These are phyloP conservation scores for Xanthoconium separans DNA, from an alignment of 1,284 basidiomycete species.

Conservation along the genomic window DNA sequence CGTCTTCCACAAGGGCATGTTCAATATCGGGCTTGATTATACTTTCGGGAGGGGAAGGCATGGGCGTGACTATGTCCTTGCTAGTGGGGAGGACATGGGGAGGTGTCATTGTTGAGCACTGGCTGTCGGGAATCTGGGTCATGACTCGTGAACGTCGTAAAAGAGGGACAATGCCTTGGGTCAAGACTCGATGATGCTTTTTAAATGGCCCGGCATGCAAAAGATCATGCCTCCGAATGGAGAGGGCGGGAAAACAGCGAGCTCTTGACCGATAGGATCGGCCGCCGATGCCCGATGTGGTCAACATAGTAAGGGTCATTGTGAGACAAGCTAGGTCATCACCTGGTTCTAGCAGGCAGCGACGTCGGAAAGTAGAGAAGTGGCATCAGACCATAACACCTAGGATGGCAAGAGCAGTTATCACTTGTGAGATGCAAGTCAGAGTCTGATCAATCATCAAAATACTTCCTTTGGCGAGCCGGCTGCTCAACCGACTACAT, in stretches of 20 bases:
- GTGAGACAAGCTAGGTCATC: background rate
- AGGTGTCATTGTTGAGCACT: background rate
- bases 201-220: slow-evolving; percentile 6
- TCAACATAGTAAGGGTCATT: background rate
- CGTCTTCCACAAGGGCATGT: slow-evolving; percentile 67
- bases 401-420: background rate
- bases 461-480: background rate
- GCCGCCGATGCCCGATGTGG: slow-evolving; percentile 9
- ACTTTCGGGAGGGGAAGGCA: background rate
- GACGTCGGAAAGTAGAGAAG: background rate
- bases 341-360: background rate
- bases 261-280: background rate
- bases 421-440: background rate
- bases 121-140: slow-evolving; percentile 4
- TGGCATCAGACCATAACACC: background rate
- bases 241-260: background rate
- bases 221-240: background rate
- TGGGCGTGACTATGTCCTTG: background rate
- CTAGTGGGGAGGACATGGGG: background rate
- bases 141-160: slow-evolving; percentile 10
- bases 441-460: background rate
- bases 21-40: slow-evolving; percentile 52
- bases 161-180: background rate
- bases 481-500: background rate
- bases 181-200: background rate